Evolutionary conservation across 805 yeast species (phyloP), one percentile per base, ranked within the genome.

Genomic region (Saturnispora galanensis): DNA sequence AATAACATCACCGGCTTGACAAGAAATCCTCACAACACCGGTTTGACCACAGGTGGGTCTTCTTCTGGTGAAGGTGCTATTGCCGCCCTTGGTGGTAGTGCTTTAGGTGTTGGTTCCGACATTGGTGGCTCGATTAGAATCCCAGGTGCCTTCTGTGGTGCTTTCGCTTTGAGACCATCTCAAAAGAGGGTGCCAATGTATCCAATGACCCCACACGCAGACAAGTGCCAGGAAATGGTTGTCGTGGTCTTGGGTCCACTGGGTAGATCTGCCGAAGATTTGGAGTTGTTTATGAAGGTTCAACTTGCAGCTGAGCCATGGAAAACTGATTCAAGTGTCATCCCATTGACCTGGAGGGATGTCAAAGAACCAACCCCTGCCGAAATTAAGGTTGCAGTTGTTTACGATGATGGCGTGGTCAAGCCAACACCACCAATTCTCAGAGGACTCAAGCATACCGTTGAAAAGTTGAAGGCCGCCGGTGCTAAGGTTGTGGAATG

Each of bases 31-130:
- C 62, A 63, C 59, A 70, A 70, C 50, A 60, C 64, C 33, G 63
- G 65, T 5, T 60, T 69, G 47, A 62, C 74, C 6, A 63, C 76
- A 7, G 79, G 80, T 32, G 81, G 81, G 4, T 72, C 78, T 2
- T 66, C 76, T 26, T 78, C 77, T 38, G 79, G 79, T n/a, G 77
- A 74, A 51, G 71, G 73, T 34, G 70, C 74, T 2, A 53, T 72
- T 33, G 61, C 70, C 30, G 71, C 71, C 7, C 57, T 53, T 47
- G 71, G 73, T 10, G 79, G 76, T 15, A 61, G 71, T 13, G 59
- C 73, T 2, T 53, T 74, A 18, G 67, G 65, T 11, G 48, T 62
- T 31, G 68, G 67, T 10, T 60, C 71, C 42, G 79, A 52, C 42
- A 49, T 52, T 37, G 55, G 78, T 16, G 81, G 81, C 4, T 71